These are phyloP conservation scores for Lecanoromycetidae sp. DNA, from an alignment of 2,329 filamentous ascomycete species.

Conservation along the genomic window DNA sequence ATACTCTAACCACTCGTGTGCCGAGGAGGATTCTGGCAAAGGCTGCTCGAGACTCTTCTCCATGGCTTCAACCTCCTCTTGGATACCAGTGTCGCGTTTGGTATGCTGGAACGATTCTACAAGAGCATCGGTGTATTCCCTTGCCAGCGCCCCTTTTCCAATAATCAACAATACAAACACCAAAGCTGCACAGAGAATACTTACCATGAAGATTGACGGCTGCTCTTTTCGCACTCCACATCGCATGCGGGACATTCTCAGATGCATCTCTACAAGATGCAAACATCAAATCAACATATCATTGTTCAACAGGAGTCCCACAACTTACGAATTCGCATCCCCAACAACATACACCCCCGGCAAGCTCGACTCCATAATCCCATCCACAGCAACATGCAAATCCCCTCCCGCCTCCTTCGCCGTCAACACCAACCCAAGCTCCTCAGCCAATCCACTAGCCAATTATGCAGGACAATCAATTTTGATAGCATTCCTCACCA, in stretches of 20 bases:
- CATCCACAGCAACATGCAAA: constrained; percentile 26
- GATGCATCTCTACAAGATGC: constrained; percentile 32
- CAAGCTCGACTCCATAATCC: constrained; percentile 41
- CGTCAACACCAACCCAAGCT: constrained; percentile 18
- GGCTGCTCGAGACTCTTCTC: background rate
- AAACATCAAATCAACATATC: background rate
- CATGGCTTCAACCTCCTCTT: background rate
- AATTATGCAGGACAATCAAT: background rate
- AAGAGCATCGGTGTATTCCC: background rate
- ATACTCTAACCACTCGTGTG: background rate
- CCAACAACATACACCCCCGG: constrained; percentile 46
- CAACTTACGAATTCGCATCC: constrained; percentile 39
- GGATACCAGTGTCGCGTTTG: background rate
- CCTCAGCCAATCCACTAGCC: background rate
- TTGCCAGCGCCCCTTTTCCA: background rate
- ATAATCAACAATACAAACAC: background rate
- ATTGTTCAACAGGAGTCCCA: background rate
- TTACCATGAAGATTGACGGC: constrained; percentile 47
- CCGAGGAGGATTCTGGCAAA: background rate
- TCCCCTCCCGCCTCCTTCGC: constrained; percentile 35
- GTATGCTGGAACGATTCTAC: background rate
- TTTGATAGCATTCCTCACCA: constrained; percentile 31
- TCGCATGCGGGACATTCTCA: constrained; percentile 50
- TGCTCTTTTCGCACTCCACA: constrained; percentile 47
- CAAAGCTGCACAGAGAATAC: constrained; percentile 19